These are phyloP conservation scores for Tricladium varicosporioides DNA, from an alignment of 2,329 filamentous ascomycete genomes.

Conservation along the genomic window DNA sequence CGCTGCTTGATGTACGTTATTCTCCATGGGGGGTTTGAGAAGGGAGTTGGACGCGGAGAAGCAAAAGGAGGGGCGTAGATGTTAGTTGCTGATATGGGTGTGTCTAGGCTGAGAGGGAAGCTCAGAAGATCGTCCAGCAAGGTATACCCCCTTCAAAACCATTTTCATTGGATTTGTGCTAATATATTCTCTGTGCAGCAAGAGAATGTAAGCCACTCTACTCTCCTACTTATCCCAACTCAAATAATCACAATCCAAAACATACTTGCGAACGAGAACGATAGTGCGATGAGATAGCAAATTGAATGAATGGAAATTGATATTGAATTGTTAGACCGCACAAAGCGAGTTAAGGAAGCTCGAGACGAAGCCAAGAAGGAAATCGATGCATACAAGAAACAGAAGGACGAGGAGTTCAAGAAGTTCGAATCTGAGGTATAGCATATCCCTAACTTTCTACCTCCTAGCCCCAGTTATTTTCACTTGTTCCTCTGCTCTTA, in stretches of 20 bases:
- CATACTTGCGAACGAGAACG: too few species aligned
- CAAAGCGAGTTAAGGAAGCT: constrained; percentile 95
- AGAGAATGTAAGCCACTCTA: constrained; percentile 72
- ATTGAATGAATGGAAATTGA: too few species aligned
- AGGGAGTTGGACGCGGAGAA: not conserved
- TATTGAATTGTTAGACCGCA: constrained; percentile 63
- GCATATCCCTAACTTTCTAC: not conserved
- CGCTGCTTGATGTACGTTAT: constrained; percentile 85
- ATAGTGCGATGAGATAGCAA: too few species aligned
- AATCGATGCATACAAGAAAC: constrained; percentile 85
- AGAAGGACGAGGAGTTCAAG: constrained; percentile 94
- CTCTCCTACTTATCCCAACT: not conserved
- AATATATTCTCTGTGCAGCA: constrained; percentile 49
- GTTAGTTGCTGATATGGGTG: constrained; percentile 36
- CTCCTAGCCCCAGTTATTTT: not conserved
- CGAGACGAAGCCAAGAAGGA: constrained; percentile 96
- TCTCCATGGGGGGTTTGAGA: not conserved
- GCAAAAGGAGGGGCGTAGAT: not conserved
- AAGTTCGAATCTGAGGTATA: constrained; percentile 75
- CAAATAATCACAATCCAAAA: not conserved
- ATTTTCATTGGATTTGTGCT: constrained; percentile 24
- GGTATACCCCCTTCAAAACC: constrained; percentile 55
- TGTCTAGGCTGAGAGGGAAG: constrained; percentile 87
- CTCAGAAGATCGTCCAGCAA: constrained; percentile 98
- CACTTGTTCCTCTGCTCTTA: too few species aligned